These are phyloP conservation scores for Knoxia roxburghii DNA, from an alignment of 257 asterid genomes.

Conservation along the genomic window DNA sequence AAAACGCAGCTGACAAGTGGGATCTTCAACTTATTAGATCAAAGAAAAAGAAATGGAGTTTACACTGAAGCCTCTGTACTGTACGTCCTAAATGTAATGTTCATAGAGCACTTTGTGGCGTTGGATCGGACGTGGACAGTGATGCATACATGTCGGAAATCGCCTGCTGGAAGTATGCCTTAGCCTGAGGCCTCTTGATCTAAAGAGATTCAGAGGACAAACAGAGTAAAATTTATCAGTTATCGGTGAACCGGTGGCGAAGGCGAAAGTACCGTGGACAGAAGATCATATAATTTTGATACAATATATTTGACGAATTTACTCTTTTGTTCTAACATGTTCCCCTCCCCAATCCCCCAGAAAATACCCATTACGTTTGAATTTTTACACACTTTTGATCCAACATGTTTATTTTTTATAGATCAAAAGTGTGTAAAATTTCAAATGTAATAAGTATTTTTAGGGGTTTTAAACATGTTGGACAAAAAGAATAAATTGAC, in stretches of 20 bases:
- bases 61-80: background rate
- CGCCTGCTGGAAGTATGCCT: slow-evolving; percentile 69
- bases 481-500: too few relatives aligned
- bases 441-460: too few relatives aligned
- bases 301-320: too few relatives aligned
- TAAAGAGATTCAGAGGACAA: slow-evolving; percentile 24
- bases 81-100: background rate
- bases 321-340: too few relatives aligned
- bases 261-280: background rate
- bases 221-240: background rate
- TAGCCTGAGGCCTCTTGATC: slow-evolving; percentile 89
- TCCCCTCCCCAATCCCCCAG: too few relatives aligned
- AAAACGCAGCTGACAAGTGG: slow-evolving; percentile 1
- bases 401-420: too few relatives aligned
- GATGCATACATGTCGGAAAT: slow-evolving; percentile 63
- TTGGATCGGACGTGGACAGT: slow-evolving; percentile 60
- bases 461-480: too few relatives aligned
- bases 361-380: too few relatives aligned
- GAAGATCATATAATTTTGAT: too few relatives aligned
- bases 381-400: too few relatives aligned
- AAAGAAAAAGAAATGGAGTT: background rate
- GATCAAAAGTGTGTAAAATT: too few relatives aligned
- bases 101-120: slow-evolving; percentile 35
- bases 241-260: background rate
- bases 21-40: slow-evolving; percentile 4